Conservation (phyloP, 2,329 filamentous ascomycete genomes). For the Aspergillus tubingensis region DNA sequence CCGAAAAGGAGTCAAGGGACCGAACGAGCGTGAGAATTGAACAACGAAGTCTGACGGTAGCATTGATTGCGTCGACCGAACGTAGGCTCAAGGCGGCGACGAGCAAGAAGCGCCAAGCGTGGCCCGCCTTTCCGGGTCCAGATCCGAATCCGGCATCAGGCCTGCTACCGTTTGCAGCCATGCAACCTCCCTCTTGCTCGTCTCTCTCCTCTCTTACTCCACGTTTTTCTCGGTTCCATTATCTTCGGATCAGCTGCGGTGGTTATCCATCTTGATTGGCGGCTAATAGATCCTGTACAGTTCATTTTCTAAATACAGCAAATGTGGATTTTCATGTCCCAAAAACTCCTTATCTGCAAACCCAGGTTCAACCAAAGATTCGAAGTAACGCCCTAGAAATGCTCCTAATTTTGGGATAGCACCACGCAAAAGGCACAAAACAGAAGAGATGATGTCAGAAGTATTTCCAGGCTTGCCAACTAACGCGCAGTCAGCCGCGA, state of each 20-base stretch:
- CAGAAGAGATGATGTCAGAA: conserved; percentile 6
- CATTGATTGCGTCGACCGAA: conserved; percentile 8
- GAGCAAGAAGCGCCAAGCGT: background rate
- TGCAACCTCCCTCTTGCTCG: conserved; percentile 8
- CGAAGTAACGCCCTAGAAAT: conserved; percentile 2
- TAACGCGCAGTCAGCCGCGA: conserved; percentile 24
- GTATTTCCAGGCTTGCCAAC: background rate
- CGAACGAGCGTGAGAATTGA: conserved; percentile 4
- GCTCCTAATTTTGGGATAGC: conserved; percentile 1
- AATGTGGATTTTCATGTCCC: conserved; percentile 3
- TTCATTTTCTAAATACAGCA: conserved; percentile 20
- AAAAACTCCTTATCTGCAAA: conserved; percentile 3
- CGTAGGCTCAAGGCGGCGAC: conserved; percentile 4
- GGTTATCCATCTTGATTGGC: conserved; percentile 8
- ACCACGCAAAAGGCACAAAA: conserved; percentile 10
- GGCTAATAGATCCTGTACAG: conserved; percentile 1
- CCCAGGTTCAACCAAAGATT: background rate
- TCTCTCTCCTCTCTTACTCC: background rate
- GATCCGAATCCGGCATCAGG: conserved; percentile 17
- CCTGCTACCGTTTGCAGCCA: conserved; percentile 23
- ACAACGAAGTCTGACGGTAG: conserved; percentile 4
- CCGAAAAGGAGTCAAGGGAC: background rate
- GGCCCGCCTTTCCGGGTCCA: conserved; percentile 8
- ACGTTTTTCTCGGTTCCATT: background rate
- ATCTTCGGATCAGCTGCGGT: background rate